Percentiles rank a stretch among this genome's conserved stretches.
Conservation (phyloP, 2,329 filamentous ascomycete species). For the Dactylellina drechsleri region DNA sequence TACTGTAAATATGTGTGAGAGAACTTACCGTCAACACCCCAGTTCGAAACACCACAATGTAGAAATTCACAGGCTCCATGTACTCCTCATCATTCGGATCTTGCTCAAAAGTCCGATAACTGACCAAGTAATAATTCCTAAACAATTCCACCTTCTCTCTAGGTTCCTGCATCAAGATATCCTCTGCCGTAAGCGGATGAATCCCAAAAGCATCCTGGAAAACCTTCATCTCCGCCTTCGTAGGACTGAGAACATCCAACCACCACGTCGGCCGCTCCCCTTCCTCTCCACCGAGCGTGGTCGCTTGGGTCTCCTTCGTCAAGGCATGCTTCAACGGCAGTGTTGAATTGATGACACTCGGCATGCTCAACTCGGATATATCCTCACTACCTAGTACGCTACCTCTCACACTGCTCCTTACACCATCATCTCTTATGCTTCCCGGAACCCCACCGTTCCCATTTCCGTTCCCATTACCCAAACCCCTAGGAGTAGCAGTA, state of each 20-base stretch:
- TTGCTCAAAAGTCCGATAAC: constrained; percentile 91
- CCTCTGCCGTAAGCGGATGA: constrained; percentile 93
- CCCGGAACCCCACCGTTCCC: neutral
- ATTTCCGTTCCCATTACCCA: neutral
- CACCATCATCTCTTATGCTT: constrained; percentile 9
- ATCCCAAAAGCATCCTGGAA: constrained; percentile 95
- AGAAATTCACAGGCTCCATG: constrained; percentile 94
- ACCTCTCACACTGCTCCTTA: neutral
- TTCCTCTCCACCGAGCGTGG: constrained; percentile 12
- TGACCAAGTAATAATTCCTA: constrained; percentile 96
- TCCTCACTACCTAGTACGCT: constrained; percentile 33
- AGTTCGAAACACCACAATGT: constrained; percentile 95
- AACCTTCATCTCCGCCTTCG: constrained; percentile 84
- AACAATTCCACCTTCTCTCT: constrained; percentile 99
- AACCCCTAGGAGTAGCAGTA: constrained; percentile 52
- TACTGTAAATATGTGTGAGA: too few relatives aligned
- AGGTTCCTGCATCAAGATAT: constrained; percentile 93
- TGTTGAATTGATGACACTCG: constrained; percentile 12
- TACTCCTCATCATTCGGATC: constrained; percentile 82
- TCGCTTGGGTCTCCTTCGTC: constrained; percentile 22
- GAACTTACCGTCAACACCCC: constrained; percentile 76
- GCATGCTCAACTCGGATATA: constrained; percentile 14
- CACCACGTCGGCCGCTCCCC: constrained; percentile 74
- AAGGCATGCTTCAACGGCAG: constrained; percentile 16
- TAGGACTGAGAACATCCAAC: constrained; percentile 92